Conservation (phyloP, 345 rosid species). For the Salix koriyanagi region DNA sequence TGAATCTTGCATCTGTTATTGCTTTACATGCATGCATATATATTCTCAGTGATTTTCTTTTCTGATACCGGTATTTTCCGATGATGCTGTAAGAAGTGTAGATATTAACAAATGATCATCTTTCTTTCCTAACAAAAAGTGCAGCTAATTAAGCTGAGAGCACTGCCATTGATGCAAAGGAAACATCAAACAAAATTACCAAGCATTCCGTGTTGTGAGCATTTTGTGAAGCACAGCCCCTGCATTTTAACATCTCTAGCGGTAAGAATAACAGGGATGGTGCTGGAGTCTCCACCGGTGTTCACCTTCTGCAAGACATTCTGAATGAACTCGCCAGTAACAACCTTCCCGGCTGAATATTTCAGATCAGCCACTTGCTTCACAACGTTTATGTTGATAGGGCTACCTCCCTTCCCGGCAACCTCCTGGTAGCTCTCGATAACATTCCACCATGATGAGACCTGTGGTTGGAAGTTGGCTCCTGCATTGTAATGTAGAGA, state of each 20-base stretch:
- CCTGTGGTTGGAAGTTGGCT: slow-evolving; percentile 20
- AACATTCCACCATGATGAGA: slow-evolving; percentile 33
- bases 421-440: slow-evolving; percentile 44
- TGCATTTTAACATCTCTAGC: slow-evolving; percentile 37
- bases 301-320: slow-evolving; percentile 24
- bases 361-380: slow-evolving; percentile 28
- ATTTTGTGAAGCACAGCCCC: slow-evolving; percentile 50
- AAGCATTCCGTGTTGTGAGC: slow-evolving; percentile 33
- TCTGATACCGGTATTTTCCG: too few relatives aligned
- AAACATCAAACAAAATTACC: slow-evolving; percentile 9
- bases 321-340: slow-evolving; percentile 27
- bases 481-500: slow-evolving; percentile 19
- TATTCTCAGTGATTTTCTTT: too few relatives aligned
- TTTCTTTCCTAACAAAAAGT: too few relatives aligned
- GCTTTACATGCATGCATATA: too few relatives aligned
- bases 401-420: background rate
- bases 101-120: too few relatives aligned
- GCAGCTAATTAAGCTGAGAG: too few relatives aligned
- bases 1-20: too few relatives aligned
- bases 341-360: slow-evolving; percentile 40
- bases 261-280: slow-evolving; percentile 44
- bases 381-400: slow-evolving; percentile 34
- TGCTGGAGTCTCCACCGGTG: slow-evolving; percentile 18
- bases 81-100: too few relatives aligned
- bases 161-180: background rate